A percentile compares a stretch with the other conserved stretches of the same genome.
phyloP scores from a whole-genome alignment of 441 rosid genomes.

The Dalechampia spathulata region DNA sequence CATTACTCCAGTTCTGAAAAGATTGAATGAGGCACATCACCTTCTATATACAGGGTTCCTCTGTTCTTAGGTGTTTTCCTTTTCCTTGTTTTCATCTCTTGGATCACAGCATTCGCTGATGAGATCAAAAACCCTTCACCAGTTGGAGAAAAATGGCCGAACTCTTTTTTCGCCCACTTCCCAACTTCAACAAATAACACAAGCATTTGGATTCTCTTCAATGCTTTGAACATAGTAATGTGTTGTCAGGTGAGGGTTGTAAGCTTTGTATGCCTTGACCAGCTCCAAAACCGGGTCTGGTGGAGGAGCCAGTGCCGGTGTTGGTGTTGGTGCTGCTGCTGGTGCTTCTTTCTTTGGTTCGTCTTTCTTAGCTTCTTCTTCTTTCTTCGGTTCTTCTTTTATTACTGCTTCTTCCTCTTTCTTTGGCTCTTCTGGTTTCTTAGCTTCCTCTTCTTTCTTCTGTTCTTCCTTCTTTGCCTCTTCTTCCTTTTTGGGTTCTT shows the following conservation, averaged over 20 bases:
- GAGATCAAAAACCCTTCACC: slow-evolving; percentile 28
- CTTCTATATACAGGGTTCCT: slow-evolving; percentile 20
- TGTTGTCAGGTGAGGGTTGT: slow-evolving; percentile 69
- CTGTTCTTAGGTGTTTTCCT: slow-evolving; percentile 9
- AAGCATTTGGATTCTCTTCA: slow-evolving; percentile 88
- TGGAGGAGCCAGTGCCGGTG: slow-evolving; percentile 18
- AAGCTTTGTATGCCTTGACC: slow-evolving; percentile 71
- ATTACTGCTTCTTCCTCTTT: slow-evolving; percentile 36
- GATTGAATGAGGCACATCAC: slow-evolving; percentile 14
- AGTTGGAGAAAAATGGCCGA: slow-evolving; percentile 8
- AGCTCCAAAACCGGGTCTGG: slow-evolving; percentile 65
- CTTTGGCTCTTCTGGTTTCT: slow-evolving; percentile 38
- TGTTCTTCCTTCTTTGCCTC: slow-evolving; percentile 21
- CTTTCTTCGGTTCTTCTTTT: no score
- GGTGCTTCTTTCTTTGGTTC: slow-evolving; percentile 34
- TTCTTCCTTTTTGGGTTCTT: slow-evolving; percentile 35
- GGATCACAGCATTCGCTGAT: slow-evolving; percentile 13
- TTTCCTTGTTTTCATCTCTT: slow-evolving; percentile 13
- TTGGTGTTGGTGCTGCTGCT: no score
- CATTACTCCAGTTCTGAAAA: slow-evolving; percentile 14
- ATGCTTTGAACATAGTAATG: slow-evolving; percentile 76
- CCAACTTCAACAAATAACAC: slow-evolving; percentile 48
- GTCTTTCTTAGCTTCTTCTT: slow-evolving; percentile 38
- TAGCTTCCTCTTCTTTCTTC: slow-evolving; percentile 20
- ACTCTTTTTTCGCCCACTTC: no score